These are phyloP conservation scores for Trypanosoma cruzi DNA, from an alignment of 208 protist genomes.

Conservation along the genomic window DNA sequence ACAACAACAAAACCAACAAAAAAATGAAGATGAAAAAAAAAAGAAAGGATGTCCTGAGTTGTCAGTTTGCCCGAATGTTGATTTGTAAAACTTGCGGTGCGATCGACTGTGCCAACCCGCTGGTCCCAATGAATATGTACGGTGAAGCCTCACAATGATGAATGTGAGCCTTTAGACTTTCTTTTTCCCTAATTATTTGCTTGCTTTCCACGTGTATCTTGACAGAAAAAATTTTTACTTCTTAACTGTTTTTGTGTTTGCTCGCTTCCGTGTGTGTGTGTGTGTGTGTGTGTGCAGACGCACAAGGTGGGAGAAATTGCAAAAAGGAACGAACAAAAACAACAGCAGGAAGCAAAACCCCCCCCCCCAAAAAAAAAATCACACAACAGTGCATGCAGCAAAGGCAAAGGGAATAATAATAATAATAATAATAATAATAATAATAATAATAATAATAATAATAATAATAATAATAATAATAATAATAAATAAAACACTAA, in stretches of 20 bases:
- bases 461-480: not conserved
- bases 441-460: not conserved
- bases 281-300: not conserved
- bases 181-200: not conserved
- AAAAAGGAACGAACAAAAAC: not conserved
- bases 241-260: not conserved
- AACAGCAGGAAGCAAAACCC: not conserved
- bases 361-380: not conserved
- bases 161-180: not conserved
- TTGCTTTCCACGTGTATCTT: not conserved
- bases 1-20: no score
- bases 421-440: no score
- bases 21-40: conserved; percentile 13
- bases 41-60: conserved; percentile 1
- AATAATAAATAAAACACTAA: conserved; percentile 1
- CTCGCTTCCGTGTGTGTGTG: no score
- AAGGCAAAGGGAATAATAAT: no score
- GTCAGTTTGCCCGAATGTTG: not conserved
- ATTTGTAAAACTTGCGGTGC: not conserved
- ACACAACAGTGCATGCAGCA: not conserved
- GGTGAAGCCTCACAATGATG: not conserved
- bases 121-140: not conserved
- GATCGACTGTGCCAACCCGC: not conserved
- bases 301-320: not conserved
- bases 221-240: not conserved